Base-by-base conservation (phyloP, 805 yeast genomes). In the Metschnikowia picachoensis region DNA sequence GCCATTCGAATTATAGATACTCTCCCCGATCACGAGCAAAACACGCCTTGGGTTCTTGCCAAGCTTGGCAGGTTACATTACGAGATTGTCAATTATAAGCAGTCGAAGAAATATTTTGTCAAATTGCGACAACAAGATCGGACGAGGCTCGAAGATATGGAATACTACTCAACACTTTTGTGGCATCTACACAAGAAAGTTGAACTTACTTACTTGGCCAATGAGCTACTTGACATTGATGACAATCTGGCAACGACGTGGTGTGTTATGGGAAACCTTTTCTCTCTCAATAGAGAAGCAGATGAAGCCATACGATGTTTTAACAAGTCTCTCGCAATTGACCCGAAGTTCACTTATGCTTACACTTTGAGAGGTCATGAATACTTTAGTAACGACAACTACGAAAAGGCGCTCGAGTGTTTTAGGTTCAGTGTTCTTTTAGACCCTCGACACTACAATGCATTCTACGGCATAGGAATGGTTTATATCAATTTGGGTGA, bases 331-430 rank as follows among this genome's bases (percentile, higher is more conserved):
- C 77, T 80, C 2, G 80, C 79, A 44, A 60, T 87, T 13, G 84
- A 85, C 59, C 80, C 81, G 7, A 72, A 71, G 13, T 87, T 87
- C 62, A 84, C 94, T 0, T 92, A 92, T 61, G 96, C 96, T 0
- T 87, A 87, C 60, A 91, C 98, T 0, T 72, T 94, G 47, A 89
- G 87, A 68, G 99, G 97, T 0, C 98, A 94, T 63, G 99, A 94
- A 65, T 82, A 79, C 59, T 80, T 88, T 30, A 77, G 92, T 2
- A 88, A 80, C 58, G 99, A 95, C 67, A 90, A 95, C 32, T 87
- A 85, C 66, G 97, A 90, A 60, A 79, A 82, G 60, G 97, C 99
- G 0, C 76, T 86, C 50, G 87, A 85, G 46, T 80, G 88, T 50
- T 94, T 90, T 74, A 67, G 96, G 32, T 73, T 75, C 51, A 95